Base-by-base conservation (phyloP, 2,329 filamentous ascomycete species). In the Neofusicoccum sp. region DNA sequence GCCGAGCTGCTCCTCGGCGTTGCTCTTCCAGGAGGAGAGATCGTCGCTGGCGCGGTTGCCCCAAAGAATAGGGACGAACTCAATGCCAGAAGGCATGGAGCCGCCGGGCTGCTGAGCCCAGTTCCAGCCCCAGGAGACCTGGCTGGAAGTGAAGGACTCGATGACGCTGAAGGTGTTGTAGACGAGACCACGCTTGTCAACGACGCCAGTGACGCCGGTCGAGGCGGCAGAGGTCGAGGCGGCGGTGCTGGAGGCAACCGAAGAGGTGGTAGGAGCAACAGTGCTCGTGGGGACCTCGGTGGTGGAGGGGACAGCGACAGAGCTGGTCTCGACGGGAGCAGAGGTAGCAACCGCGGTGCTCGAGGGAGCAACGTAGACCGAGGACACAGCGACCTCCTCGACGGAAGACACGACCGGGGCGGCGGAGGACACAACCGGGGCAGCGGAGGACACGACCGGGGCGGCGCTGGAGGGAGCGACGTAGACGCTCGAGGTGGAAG, bases 1-100 rank as follows among this genome's bases (percentile, higher is more conserved):
- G 54, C 72, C 66, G 63, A 89, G 81, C 63, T 84, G 83, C 14
- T 73, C 70, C 58, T 80, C 71, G 47, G 81, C 85, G 63, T 82
- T 79, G 12, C 63, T 47, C 33, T 69, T 66, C 86, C 87, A 90
- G 67, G 69, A 70, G 58, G 66, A 60, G 60, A 79, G 79, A 71
- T 83, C 79, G 11, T 74, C 72, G 8, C 68, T 60, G 11, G 66
- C 65, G n/a, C 51, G 59, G 59, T 79, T 72, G 58, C 83, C 81
- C 86, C 86, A 89, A 49, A 90, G 82, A 75, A 85, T 86, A 63
- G 88, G 87, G 51, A 87, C 80, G 74, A 78, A 90, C 70, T 81
- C 78, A 65, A 85, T 66, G 47, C 69, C 69, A 24, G 68, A 65
- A 7, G 68, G 61, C 57, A 77, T 70, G 8, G 81, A 72, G 30